Evolutionary conservation across 1,139 yeast species (phyloP).

Genomic region (Yamadazyma sp.): DNA sequence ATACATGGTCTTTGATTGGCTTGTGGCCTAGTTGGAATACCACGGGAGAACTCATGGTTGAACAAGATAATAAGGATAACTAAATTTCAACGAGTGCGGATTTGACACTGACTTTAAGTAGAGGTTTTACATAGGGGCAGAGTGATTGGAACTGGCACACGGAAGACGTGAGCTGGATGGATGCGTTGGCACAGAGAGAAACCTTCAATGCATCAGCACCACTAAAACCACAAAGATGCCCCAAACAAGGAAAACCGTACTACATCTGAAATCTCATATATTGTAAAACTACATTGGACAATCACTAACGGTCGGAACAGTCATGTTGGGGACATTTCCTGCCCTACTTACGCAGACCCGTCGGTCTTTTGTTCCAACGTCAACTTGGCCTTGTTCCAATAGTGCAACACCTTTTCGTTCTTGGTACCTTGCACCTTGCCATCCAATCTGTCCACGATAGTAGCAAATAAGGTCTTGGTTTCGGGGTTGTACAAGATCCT

Average conservation of each 20-base stretch:
- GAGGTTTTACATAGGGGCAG: background rate
- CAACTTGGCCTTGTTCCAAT: slow-evolving; percentile 43
- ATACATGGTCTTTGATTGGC: slow-evolving; percentile 90
- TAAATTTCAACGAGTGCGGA: slow-evolving; percentile 4
- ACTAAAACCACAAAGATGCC: no score
- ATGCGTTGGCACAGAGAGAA: no score
- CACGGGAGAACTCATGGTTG: slow-evolving; percentile 19
- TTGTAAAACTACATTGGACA: no score
- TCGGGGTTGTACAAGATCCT: slow-evolving; percentile 57
- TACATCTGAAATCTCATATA: no score
- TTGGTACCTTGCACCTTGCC: slow-evolving; percentile 38
- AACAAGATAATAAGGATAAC: background rate
- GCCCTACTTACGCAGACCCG: slow-evolving; percentile 3
- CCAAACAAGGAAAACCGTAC: no score
- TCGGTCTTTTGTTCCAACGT: slow-evolving; percentile 33
- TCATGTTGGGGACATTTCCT: no score
- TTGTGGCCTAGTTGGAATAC: slow-evolving; percentile 71
- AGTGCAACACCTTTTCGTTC: slow-evolving; percentile 45
- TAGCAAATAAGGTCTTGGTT: slow-evolving; percentile 44
- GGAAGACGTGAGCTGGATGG: no score
- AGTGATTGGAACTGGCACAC: background rate
- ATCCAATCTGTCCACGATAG: slow-evolving; percentile 44
- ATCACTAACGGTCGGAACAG: no score
- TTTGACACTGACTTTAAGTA: no score
- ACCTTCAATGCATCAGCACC: no score